phyloP scores from a whole-genome alignment of 2,329 filamentous ascomycete genomes.

The Alternaria gaisen region DNA sequence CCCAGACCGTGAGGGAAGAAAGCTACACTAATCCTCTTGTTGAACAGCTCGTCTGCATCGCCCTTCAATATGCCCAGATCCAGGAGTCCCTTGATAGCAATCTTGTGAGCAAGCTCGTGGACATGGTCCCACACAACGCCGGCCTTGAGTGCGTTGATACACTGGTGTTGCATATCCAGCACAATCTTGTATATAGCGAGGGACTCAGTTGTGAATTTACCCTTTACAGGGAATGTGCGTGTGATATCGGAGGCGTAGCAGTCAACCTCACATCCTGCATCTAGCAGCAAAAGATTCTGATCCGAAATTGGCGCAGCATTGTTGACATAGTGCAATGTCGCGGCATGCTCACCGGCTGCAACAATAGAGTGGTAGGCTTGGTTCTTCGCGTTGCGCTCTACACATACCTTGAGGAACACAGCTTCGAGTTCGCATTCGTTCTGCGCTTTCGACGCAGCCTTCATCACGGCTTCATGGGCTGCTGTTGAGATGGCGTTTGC shows the following conservation, averaged over 20 bases:
- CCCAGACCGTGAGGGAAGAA: constrained; percentile 63
- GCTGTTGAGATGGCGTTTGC: constrained; percentile 81
- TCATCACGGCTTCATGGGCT: constrained; percentile 78
- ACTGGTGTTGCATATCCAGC: constrained; percentile 83
- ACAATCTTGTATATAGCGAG: constrained; percentile 79
- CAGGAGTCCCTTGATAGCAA: constrained; percentile 82
- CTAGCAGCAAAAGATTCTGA: constrained; percentile 82
- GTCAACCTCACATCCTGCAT: constrained; percentile 72
- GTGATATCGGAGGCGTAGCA: constrained; percentile 72
- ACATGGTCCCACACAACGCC: constrained; percentile 84
- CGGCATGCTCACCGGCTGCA: constrained; percentile 79
- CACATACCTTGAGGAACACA: constrained; percentile 78
- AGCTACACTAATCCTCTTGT: constrained; percentile 56
- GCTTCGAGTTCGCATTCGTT: constrained; percentile 88
- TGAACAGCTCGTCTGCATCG: constrained; percentile 60
- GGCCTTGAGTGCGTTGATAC: constrained; percentile 74
- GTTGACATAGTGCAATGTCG: constrained; percentile 86
- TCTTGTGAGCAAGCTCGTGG: constrained; percentile 79
- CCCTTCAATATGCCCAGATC: constrained; percentile 76
- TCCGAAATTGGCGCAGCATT: constrained; percentile 53
- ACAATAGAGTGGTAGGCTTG: constrained; percentile 91
- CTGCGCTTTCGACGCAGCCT: constrained; percentile 66
- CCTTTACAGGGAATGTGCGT: constrained; percentile 82
- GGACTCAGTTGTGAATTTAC: constrained; percentile 57
- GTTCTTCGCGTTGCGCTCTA: constrained; percentile 77